Conservation (phyloP, 805 yeast species). For the Candida tibetensis region DNA sequence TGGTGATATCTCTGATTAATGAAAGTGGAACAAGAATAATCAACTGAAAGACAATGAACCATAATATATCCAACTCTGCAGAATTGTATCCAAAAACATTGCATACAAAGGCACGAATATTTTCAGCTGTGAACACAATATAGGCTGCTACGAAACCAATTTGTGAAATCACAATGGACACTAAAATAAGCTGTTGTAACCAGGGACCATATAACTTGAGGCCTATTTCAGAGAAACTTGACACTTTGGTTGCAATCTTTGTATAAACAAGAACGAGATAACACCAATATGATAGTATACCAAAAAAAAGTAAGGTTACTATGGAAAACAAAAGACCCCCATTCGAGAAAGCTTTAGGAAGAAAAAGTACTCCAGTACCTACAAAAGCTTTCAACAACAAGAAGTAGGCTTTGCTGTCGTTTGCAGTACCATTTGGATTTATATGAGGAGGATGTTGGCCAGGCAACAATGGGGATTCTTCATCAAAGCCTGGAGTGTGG, state of each 20-base stretch:
- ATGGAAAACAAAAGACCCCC: conserved; percentile 69
- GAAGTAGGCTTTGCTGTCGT: conserved; percentile 70
- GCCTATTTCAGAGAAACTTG: conserved; percentile 82
- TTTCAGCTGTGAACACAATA: conserved; percentile 74
- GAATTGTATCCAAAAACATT: conserved; percentile 46
- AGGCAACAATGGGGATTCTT: conserved; percentile 5
- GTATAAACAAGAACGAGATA: conserved; percentile 61
- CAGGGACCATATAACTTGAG: conserved; percentile 57
- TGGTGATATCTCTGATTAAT: conserved; percentile 72
- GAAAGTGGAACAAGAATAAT: conserved; percentile 64
- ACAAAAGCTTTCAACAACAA: conserved; percentile 70
- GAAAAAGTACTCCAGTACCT: conserved; percentile 72
- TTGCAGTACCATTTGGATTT: conserved; percentile 59
- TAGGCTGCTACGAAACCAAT: conserved; percentile 81
- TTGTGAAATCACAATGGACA: conserved; percentile 67
- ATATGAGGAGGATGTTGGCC: conserved; percentile 11
- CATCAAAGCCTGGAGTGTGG: conserved; percentile 4
- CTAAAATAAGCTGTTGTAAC: conserved; percentile 61
- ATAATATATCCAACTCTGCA: conserved; percentile 33
- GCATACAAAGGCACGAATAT: conserved; percentile 57
- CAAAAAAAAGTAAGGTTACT: conserved; percentile 54
- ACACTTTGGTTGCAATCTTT: conserved; percentile 57
- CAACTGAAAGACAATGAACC: conserved; percentile 55
- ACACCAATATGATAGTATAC: conserved; percentile 74
- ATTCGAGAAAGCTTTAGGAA: conserved; percentile 67